A percentile compares a stretch with the other conserved stretches of the same genome.
phyloP scores from a whole-genome alignment of 1,284 basidiomycete genomes.

The Tilletia caries region DNA sequence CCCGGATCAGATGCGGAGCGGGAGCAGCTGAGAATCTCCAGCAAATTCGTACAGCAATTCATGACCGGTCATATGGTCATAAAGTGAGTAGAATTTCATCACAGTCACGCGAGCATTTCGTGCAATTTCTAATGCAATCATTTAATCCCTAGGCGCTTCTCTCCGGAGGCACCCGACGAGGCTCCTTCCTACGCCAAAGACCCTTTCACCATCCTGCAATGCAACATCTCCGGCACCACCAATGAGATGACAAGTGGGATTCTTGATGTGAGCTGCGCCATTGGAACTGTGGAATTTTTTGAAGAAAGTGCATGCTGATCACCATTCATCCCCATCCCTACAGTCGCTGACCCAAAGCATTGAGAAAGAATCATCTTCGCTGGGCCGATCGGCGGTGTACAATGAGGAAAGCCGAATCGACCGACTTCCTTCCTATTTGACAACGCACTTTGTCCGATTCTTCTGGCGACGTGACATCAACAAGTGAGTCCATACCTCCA shows the following conservation, averaged over 20 bases:
- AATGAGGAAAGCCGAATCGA: slow-evolving; percentile 77
- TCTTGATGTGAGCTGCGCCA: slow-evolving; percentile 64
- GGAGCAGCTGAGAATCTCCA: slow-evolving; percentile 1
- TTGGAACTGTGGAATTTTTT: no score
- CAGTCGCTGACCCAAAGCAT: slow-evolving; percentile 73
- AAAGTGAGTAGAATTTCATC: slow-evolving; percentile 63
- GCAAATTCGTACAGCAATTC: slow-evolving; percentile 73
- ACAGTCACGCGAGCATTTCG: no score
- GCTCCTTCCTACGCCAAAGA: slow-evolving; percentile 66
- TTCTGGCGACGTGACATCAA: slow-evolving; percentile 87
- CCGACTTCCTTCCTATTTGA: slow-evolving; percentile 75
- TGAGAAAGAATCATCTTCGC: slow-evolving; percentile 75
- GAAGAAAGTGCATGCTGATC: background rate
- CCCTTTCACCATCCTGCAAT: slow-evolving; percentile 81
- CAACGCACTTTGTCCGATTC: slow-evolving; percentile 91
- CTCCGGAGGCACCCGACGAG: slow-evolving; percentile 73
- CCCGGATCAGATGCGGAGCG: slow-evolving; percentile 17
- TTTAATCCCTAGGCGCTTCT: slow-evolving; percentile 16
- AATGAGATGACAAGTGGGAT: slow-evolving; percentile 89
- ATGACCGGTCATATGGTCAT: slow-evolving; percentile 77
- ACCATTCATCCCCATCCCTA: slow-evolving; percentile 1
- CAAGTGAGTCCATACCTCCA: slow-evolving; percentile 55
- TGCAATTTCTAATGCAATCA: no score
- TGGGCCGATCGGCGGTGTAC: slow-evolving; percentile 79
- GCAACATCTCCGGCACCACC: slow-evolving; percentile 80